Base-by-base conservation (phyloP, 805 yeast species). In the Wickerhamiella spandovensis region DNA sequence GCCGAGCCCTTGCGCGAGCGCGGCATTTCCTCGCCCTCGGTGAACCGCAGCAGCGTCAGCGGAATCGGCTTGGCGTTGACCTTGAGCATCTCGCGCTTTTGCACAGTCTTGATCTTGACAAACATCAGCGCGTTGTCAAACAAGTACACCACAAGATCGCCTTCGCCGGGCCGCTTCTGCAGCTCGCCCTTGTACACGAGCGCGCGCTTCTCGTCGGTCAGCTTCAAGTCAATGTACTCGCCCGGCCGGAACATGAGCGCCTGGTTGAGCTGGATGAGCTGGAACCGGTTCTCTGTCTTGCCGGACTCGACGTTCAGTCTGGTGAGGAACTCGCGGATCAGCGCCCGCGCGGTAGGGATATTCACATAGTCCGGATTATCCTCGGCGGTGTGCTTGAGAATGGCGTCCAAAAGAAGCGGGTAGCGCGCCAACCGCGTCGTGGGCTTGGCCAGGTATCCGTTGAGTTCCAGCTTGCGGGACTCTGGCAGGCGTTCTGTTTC, bases 351-450 rank as follows among this genome's bases (percentile, higher is more conserved):
- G 54, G 78, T 79, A 22, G 76, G 72, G 51, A 92, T 70, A 56
- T 81, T 77, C 48, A 75, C 77, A 59, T 74, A 76, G 57, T 89
- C 96, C 1, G 85, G 80, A 7, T 80, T 74, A 23, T 79, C 84
- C n/a, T 82, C 81, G 48, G 74, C 77, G 0, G 97, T 88, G 55
- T 79, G 77, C 64, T 92, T 90, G 56, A 86, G 71, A 35, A 92
- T 84, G 46, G 90, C 92, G 51, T 78, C 81, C 21, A 90, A 72
- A 51, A 92, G 72, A 47, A 92, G 69, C 56, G 95, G 95, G 67
- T 92, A 92, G 57, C 97, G 74, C 9, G 97, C 97, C 30, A 96
- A 88, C 64, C 98, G 77, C 15, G 96, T 88, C 1, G 95, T 89
- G 48, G 97, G 97, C 61, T 90, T 94, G 6, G 95, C 86, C 55